Evolutionary conservation across 805 yeast genomes (phyloP), one percentile per base, ranked within the genome.

Genomic region (Kregervanrija delftensis): DNA sequence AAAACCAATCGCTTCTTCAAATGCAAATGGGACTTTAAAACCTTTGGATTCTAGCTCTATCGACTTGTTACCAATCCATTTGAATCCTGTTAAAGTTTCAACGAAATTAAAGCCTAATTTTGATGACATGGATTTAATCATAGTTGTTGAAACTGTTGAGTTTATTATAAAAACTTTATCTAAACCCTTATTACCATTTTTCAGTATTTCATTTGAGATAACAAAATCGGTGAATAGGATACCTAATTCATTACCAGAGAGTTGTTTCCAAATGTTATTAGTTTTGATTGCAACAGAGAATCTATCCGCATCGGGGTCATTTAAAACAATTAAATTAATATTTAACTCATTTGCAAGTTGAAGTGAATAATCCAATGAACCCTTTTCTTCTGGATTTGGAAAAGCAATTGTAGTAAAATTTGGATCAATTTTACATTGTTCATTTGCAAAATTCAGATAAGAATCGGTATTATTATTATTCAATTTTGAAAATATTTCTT

Each of bases 271-370:
- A 12, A 56, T 47, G 11, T 69, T 71, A 3, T 49, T 54, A 4
- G 53, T 56, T 51, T 76, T 79, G 14, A 85, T 74, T 0, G 96
- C 96, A 9, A 77, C 84, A 8, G 93, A 82, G 58, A 91, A 91
- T 47, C 99, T 71, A 61, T 91, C 99, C 0, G 98, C 99, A 64
- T 91, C 99, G 0, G 99, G 99, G 58, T 91, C 99, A 61, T 84
- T 91, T 1, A 96, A 96, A 2, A 91, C 55, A 2, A 91, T 91
- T 30, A 88, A 59, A 2, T 66, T 59, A 0, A 70, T 70, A 2
- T 64, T 59, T 1, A 50, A 43, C 5, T 55, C 54, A 35, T 85
- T 80, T 0, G 96, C 97, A 3, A 64, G 60, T 9, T 58, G 42
- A 14, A 81, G 81, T 0, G 96, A 91, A 42, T 83, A 58, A 51